Evolutionary conservation across 169 alveolate genomes (phyloP).

Genomic region (Eimeria zaria): DNA sequence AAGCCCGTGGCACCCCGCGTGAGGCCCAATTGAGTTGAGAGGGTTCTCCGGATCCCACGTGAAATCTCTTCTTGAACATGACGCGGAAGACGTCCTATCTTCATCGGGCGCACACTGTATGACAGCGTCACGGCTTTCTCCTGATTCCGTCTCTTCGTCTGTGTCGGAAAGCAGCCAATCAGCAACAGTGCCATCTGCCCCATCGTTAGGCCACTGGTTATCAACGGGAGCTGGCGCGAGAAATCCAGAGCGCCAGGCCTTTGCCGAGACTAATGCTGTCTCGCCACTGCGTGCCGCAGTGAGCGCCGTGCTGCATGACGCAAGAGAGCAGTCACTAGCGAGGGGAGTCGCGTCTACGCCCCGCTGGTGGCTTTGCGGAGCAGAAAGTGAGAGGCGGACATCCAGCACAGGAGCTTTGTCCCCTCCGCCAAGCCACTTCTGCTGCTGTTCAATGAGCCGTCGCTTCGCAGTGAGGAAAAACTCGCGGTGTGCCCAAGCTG

Average conservation of each 20-base stretch:
- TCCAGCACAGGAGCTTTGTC: conserved; percentile 76
- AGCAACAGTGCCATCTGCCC: conserved; percentile 63
- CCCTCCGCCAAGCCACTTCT: conserved; percentile 76
- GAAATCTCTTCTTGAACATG: conserved; percentile 84
- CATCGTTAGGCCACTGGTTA: conserved; percentile 38
- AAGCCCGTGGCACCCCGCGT: conserved; percentile 93
- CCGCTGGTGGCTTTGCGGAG: conserved; percentile 65
- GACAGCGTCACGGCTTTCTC: conserved; percentile 60
- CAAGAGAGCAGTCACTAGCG: conserved; percentile 73
- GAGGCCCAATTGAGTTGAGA: conserved; percentile 94
- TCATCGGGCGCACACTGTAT: conserved; percentile 49
- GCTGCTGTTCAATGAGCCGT: conserved; percentile 79
- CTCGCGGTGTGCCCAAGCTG: conserved; percentile 78
- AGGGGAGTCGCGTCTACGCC: conserved; percentile 78
- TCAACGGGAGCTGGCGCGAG: background rate
- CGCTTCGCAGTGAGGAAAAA: conserved; percentile 74
- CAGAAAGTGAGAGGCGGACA: conserved; percentile 65
- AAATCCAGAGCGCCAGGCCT: conserved; percentile 55
- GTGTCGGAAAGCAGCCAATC: conserved; percentile 77
- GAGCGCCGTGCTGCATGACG: conserved; percentile 73
- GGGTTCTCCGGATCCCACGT: conserved; percentile 97
- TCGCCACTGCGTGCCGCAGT: conserved; percentile 72
- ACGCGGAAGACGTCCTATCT: background rate
- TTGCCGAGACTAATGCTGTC: background rate
- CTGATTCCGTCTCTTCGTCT: conserved; percentile 69